phyloP scores from a whole-genome alignment of 495 filamentous ascomycete genomes.

The Hypoxylon lenormandii region DNA sequence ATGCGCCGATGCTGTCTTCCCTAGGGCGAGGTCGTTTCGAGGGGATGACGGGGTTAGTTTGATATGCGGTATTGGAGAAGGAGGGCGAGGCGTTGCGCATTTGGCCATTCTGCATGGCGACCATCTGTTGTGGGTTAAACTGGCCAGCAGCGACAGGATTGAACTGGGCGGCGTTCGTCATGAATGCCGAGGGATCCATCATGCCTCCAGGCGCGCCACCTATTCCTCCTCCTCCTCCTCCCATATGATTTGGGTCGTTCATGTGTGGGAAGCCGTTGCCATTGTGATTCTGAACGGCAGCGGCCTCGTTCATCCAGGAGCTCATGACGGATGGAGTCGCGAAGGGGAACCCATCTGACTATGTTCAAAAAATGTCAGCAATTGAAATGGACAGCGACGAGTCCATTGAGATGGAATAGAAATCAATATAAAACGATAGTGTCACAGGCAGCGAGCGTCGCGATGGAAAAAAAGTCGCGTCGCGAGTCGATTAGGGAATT shows the following conservation, averaged over 20 bases:
- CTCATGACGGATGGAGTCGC: conserved; percentile 71
- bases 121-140: conserved; percentile 72
- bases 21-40: conserved; percentile 84
- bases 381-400: conserved; percentile 53
- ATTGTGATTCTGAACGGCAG: conserved; percentile 77
- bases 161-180: conserved; percentile 64
- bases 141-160: conserved; percentile 58
- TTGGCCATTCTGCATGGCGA: conserved; percentile 83
- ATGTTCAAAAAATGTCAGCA: conserved; percentile 61
- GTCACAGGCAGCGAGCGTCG: conserved; percentile 60
- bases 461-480: conserved; percentile 67
- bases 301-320: conserved; percentile 83
- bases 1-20: conserved; percentile 85
- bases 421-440: conserved; percentile 56
- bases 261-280: conserved; percentile 79
- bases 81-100: conserved; percentile 83
- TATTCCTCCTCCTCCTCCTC: conserved; percentile 53
- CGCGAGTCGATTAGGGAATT: conserved; percentile 56
- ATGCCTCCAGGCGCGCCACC: conserved; percentile 51
- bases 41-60: conserved; percentile 83
- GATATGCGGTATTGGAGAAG: conserved; percentile 76
- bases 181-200: conserved; percentile 68
- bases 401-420: conserved; percentile 49
- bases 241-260: conserved; percentile 63
- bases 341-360: conserved; percentile 63